Percentiles rank a stretch among this genome's conserved stretches.
phyloP scores from a whole-genome alignment of 1,139 yeast genomes.

The Trichomonascaceae sp. region DNA sequence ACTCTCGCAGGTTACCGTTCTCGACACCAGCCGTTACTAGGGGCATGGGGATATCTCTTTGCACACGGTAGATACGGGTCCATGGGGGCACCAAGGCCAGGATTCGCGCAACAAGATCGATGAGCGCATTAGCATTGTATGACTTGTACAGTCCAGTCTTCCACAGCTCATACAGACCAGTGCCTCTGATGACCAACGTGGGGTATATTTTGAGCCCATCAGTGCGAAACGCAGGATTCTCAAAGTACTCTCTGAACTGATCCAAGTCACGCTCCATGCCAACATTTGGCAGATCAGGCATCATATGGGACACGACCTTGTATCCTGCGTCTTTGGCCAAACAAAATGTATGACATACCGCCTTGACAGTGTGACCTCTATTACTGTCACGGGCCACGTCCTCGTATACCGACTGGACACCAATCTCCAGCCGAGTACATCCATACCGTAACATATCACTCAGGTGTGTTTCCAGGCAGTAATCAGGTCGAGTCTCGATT shows the following conservation, averaged over 20 bases:
- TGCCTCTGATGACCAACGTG: slow-evolving; percentile 91
- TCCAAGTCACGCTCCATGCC: slow-evolving; percentile 97
- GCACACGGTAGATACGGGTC: slow-evolving; percentile 98
- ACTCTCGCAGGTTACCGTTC: slow-evolving; percentile 89
- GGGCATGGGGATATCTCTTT: slow-evolving; percentile 99
- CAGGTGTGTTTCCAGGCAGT: slow-evolving; percentile 90
- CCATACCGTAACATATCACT: slow-evolving; percentile 95
- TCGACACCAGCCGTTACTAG: slow-evolving; percentile 96
- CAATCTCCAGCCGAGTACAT: slow-evolving; percentile 91
- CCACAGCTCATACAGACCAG: slow-evolving; percentile 96
- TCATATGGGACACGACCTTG: slow-evolving; percentile 96
- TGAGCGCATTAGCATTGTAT: slow-evolving; percentile 85
- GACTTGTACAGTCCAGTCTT: slow-evolving; percentile 90
- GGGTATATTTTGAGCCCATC: slow-evolving; percentile 95
- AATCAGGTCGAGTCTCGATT: slow-evolving; percentile 96
- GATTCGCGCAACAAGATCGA: slow-evolving; percentile 89
- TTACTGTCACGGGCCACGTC: slow-evolving; percentile 98
- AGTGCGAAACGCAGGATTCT: slow-evolving; percentile 91
- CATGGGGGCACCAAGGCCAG: slow-evolving; percentile 96
- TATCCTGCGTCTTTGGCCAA: slow-evolving; percentile 97
- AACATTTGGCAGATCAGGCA: slow-evolving; percentile 98
- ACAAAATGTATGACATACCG: slow-evolving; percentile 93
- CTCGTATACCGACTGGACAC: slow-evolving; percentile 94
- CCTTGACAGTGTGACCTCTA: slow-evolving; percentile 93
- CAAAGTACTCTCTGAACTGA: slow-evolving; percentile 92